Percentiles rank a stretch among this genome's conserved stretches.
phyloP scores from a whole-genome alignment of 2,329 filamentous ascomycete genomes.

The Fusarium bulbicola region DNA sequence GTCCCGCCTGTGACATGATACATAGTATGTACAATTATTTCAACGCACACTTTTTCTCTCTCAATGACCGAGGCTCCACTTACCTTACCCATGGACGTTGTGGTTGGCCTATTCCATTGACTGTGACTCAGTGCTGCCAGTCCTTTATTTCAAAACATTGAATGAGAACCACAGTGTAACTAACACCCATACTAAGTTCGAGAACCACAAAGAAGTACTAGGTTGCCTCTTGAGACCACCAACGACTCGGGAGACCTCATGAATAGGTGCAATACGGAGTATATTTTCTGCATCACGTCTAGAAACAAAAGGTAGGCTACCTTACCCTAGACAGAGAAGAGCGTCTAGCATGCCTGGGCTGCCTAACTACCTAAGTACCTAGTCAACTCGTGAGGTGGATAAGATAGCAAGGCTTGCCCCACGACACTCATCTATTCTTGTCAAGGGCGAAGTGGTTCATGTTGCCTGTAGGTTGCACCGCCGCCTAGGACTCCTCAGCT shows the following conservation, averaged over 20 bases:
- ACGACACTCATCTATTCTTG: not conserved
- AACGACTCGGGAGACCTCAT: not conserved
- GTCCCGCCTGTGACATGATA: not conserved
- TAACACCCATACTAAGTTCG: not conserved
- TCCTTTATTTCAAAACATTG: not conserved
- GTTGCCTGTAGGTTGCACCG: constrained; percentile 16
- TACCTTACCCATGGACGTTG: not conserved
- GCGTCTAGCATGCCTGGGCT: not conserved
- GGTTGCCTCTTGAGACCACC: not conserved
- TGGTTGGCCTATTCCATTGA: not conserved
- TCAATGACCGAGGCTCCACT: constrained; percentile 4
- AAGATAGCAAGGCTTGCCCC: not conserved
- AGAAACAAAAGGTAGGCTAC: not conserved
- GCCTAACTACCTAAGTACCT: not conserved
- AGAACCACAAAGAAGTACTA: no score
- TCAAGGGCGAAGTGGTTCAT: constrained; percentile 5
- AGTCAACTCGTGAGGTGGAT: not conserved
- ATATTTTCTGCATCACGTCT: not conserved
- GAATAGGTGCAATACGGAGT: no score
- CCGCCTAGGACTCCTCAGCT: constrained; percentile 6
- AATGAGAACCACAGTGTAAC: not conserved
- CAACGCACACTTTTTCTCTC: not conserved
- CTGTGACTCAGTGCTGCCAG: constrained; percentile 7
- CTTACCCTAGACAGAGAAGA: not conserved
- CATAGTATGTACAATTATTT: not conserved